Conservation (phyloP, 1,284 basidiomycete genomes). For the Butyriboletus appendiculatus region DNA sequence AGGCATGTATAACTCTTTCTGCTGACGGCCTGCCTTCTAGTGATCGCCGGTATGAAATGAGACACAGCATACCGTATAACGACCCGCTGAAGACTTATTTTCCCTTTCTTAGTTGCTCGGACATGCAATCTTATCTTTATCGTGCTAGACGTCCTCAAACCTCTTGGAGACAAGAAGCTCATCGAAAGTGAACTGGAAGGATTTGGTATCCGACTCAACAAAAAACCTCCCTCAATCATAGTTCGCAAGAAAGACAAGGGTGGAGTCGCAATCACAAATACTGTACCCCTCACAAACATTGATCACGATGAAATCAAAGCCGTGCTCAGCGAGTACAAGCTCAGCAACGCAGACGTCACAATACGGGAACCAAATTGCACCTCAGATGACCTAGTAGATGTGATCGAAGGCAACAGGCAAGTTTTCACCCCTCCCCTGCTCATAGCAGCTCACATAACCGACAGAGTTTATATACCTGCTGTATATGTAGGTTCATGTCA, state of each 20-base stretch:
- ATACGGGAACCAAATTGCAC: conserved; percentile 95
- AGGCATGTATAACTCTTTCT: background rate
- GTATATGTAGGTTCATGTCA: conserved; percentile 66
- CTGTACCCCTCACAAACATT: conserved; percentile 95
- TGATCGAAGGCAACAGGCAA: conserved; percentile 89
- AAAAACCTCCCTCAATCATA: conserved; percentile 87
- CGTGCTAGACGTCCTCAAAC: conserved; percentile 97
- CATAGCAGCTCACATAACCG: conserved; percentile 6
- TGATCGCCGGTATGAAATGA: conserved; percentile 74
- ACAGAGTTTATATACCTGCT: conserved; percentile 91
- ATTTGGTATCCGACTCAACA: conserved; percentile 96
- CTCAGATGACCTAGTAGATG: conserved; percentile 97
- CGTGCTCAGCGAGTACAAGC: conserved; percentile 90
- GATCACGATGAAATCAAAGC: conserved; percentile 97
- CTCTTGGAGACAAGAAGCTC: conserved; percentile 90
- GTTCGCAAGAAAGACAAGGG: conserved; percentile 96
- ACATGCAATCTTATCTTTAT: conserved; percentile 99
- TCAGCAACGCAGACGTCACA: conserved; percentile 90
- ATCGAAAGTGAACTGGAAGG: conserved; percentile 95
- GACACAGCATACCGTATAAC: conserved; percentile 6
- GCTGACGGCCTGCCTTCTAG: conserved; percentile 37
- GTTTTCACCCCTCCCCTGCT: conserved; percentile 14
- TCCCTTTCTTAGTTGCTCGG: conserved; percentile 70
- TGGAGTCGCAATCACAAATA: conserved; percentile 92
- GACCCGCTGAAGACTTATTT: conserved; percentile 15